These are phyloP conservation scores for Trichoderma gamsii DNA, from an alignment of 495 filamentous ascomycete genomes.

Conservation along the genomic window DNA sequence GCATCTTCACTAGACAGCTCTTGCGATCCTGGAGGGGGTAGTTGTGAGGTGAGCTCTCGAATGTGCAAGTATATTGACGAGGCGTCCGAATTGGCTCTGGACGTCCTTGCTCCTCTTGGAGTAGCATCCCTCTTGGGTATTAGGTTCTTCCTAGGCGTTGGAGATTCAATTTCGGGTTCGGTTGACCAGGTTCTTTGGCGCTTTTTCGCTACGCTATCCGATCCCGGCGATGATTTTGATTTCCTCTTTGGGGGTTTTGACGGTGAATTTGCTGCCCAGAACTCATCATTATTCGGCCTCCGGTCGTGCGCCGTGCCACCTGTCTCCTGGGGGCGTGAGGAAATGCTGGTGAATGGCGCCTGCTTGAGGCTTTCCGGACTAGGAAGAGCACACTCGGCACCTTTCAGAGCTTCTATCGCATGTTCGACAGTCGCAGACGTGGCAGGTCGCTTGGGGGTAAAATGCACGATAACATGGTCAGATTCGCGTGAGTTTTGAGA, in stretches of 20 bases:
- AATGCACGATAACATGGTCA: not conserved
- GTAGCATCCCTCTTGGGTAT: not conserved
- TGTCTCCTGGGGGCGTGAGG: not conserved
- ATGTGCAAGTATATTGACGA: not conserved
- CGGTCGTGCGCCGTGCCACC: not conserved
- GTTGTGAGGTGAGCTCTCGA: not conserved
- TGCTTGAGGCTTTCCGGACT: conserved; percentile 27
- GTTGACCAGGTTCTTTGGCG: not conserved
- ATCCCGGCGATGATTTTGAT: not conserved
- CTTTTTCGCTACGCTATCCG: not conserved
- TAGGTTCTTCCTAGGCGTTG: not conserved
- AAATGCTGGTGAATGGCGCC: conserved; percentile 13
- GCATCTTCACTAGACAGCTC: not conserved
- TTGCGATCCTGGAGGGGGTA: not conserved
- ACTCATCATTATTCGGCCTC: not conserved
- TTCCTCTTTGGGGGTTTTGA: not conserved
- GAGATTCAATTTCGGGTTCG: not conserved
- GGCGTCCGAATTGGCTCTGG: conserved; percentile 13
- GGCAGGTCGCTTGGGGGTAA: not conserved
- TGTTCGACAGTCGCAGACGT: conserved; percentile 14
- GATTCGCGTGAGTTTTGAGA: not conserved
- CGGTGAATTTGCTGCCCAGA: not conserved
- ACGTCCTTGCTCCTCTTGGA: conserved; percentile 14
- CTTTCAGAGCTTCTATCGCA: conserved; percentile 18
- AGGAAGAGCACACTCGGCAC: conserved; percentile 25